Conservation (phyloP, 345 rosid genomes). For the Linum lewisii region DNA sequence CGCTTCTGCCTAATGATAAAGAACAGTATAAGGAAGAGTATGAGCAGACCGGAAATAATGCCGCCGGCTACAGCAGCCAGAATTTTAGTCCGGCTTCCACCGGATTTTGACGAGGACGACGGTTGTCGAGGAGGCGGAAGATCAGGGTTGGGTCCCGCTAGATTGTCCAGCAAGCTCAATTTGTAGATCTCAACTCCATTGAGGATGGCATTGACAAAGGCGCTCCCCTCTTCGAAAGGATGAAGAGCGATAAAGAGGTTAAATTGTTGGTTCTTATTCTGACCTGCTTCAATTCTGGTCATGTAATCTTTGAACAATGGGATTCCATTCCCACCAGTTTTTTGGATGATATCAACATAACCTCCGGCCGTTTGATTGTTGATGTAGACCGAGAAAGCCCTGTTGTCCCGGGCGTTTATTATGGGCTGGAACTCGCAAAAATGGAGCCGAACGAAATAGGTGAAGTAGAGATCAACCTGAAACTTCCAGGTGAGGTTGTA, state of each 20-base stretch:
- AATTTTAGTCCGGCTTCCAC: not conserved
- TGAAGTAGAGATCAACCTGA: conserved; percentile 7
- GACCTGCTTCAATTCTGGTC: not conserved
- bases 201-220: not conserved
- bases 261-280: not conserved
- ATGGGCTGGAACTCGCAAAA: conserved; percentile 11
- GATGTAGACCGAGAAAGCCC: conserved; percentile 3
- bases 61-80: not conserved
- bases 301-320: conserved; percentile 2
- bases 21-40: not conserved
- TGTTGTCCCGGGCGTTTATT: not conserved
- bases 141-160: not conserved
- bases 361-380: not conserved
- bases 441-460: conserved; percentile 16
- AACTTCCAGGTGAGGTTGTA: conserved; percentile 11
- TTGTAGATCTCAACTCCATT: conserved; percentile 14
- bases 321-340: not conserved
- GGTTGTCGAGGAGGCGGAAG: not conserved
- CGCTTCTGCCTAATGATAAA: not conserved
- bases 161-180: not conserved
- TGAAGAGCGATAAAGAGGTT: conserved; percentile 4
- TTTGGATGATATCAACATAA: not conserved
- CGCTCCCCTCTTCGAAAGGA: not conserved
- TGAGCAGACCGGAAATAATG: not conserved
- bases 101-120: not conserved